Base-by-base conservation (phyloP, 2,329 filamentous ascomycete species). In the Hymenotorrendiella dingleyae region DNA sequence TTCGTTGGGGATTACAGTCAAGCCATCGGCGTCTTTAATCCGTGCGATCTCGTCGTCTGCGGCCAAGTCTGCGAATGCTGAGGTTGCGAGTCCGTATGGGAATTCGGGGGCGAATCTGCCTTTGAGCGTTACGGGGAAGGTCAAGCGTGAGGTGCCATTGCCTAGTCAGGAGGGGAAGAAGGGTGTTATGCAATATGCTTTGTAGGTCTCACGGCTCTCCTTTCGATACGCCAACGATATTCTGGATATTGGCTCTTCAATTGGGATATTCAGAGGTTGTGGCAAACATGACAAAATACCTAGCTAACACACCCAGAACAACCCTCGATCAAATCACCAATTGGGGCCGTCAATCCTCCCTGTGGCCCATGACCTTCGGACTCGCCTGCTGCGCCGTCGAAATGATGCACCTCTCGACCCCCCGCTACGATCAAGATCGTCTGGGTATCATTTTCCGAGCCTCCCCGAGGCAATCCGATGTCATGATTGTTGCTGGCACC, bases 401-500 rank as follows among this genome's bases (percentile, higher is more conserved):
- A 64, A 94, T 94, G 87, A 94, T 94, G 87, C 85, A 90, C 64
- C 73, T 88, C 16, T 93, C 86, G 23, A 88, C 86, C 48, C 87
- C 87, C 11, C 83, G 87, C 26, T 93, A 94, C 76, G 87, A 94
- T 60, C 86, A 93, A 63, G 87, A 94, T 68, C 80, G 88, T 26
- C 73, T 91, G 46, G 87, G 88, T 52, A 93, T 94, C 63, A 93
- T 94, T 63, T 94, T 93, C 77, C 82, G 87, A 55, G 87, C 86
- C 45, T 91, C 86, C 11, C 87, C 87, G 1, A 82, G 87, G 52
- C 87, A 94, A 66, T 86, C 86, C 47, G 88, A 94, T 65, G 84
- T 94, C 53, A 93, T 94, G 87, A 93, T 94, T 58, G 88, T 94
- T 17, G 88, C 89, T 20, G 89, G 89, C 46, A 95, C 89, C 22